These are phyloP conservation scores for Populus deltoides DNA, from an alignment of 345 rosid genomes.

Conservation along the genomic window DNA sequence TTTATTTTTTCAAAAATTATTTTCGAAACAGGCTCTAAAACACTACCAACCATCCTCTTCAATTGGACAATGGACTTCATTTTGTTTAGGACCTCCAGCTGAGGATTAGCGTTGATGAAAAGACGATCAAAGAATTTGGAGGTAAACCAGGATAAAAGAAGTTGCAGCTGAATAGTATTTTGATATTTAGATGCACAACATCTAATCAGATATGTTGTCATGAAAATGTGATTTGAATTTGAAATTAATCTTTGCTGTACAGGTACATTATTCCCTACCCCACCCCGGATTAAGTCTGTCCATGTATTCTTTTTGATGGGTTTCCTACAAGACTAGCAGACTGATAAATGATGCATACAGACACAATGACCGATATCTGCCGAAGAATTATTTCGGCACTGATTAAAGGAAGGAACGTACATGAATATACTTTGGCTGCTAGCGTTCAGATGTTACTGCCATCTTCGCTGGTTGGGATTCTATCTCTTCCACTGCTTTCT, in stretches of 20 bases:
- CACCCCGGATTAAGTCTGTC: not conserved
- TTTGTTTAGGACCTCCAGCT: not conserved
- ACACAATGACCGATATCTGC: not conserved
- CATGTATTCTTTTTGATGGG: not conserved
- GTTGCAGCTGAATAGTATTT: not conserved
- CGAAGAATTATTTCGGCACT: not conserved
- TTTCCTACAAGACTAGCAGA: not conserved
- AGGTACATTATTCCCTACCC: not conserved
- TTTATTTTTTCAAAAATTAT: no score
- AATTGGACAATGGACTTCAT: not conserved
- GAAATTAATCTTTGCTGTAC: not conserved
- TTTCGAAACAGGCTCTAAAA: not conserved
- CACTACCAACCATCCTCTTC: not conserved
- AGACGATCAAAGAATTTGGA: not conserved
- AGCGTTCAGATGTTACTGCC: not conserved
- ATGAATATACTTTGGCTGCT: not conserved
- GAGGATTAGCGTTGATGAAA: not conserved
- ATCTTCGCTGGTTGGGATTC: constrained; percentile 4
- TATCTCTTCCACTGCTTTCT: constrained; percentile 20
- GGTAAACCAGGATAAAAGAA: not conserved
- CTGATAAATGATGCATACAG: not conserved
- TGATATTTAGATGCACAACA: not conserved
- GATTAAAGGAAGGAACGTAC: not conserved
- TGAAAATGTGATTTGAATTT: not conserved
- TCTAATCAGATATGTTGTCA: not conserved